Evolutionary conservation across 2,329 filamentous ascomycete species (phyloP).

Genomic region (Cordyceps cicadae): DNA sequence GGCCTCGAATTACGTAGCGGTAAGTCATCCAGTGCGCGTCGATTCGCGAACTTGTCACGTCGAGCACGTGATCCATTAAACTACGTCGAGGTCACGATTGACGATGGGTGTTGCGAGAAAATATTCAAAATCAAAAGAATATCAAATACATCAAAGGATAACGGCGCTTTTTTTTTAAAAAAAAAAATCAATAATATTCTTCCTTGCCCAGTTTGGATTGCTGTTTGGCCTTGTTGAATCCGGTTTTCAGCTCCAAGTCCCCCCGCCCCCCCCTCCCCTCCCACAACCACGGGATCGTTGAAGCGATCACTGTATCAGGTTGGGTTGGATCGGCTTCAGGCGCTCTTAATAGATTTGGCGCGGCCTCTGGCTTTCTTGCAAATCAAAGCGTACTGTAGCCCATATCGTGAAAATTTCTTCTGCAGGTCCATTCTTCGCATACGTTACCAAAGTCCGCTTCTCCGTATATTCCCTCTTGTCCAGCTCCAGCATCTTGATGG

Average conservation of each 20-base stretch:
- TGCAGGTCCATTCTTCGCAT: not conserved
- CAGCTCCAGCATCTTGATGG: not conserved
- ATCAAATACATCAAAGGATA: not conserved
- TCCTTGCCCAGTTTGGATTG: too few relatives aligned
- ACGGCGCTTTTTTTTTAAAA: too few relatives aligned
- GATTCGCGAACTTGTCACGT: constrained; percentile 9
- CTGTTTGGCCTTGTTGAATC: too few relatives aligned
- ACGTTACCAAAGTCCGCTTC: not conserved
- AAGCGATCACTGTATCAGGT: too few relatives aligned
- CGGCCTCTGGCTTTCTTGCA: too few relatives aligned
- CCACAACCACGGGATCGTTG: too few relatives aligned
- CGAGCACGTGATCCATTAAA: constrained; percentile 5
- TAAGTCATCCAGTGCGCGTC: not conserved
- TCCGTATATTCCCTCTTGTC: not conserved
- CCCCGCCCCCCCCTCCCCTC: too few relatives aligned
- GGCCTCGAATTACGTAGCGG: not conserved
- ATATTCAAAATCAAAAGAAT: not conserved
- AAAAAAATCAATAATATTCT: too few relatives aligned
- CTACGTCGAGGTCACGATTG: not conserved
- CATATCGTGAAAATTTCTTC: not conserved
- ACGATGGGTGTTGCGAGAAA: not conserved
- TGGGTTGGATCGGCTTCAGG: too few relatives aligned
- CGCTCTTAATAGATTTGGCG: too few relatives aligned
- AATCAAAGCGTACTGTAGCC: too few relatives aligned
- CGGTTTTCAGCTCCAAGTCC: too few relatives aligned